Evolutionary conservation across 495 filamentous ascomycete species (phyloP), one percentile per base, ranked within the genome.

Genomic region (Penicillium manginii): DNA sequence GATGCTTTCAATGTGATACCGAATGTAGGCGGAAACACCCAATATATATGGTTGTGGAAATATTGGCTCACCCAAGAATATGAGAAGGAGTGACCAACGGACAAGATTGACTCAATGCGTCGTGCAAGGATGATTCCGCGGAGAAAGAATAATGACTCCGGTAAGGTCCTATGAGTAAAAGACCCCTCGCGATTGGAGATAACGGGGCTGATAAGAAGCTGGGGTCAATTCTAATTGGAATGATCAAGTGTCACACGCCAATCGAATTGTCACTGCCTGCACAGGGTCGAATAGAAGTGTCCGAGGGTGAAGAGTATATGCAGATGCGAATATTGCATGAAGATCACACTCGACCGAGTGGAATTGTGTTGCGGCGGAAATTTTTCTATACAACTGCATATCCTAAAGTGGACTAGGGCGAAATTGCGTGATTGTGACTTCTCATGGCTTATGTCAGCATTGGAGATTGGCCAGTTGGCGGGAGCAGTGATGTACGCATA

Each of bases 131-230:
- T 59, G 61, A 17, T 57, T 74, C 69, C 71, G 71, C 71, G 71
- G 71, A 72, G 67, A 71, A 60, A 56, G 48, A 55, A 51, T 46
- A 57, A 52, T 39, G 59, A 60, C 52, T 63, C 52, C 52, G 64
- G 29, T 62, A n/a, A n/a, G n/a, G n/a, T n/a, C n/a, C n/a, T n/a
- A 15, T 70, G 67, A 62, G 62, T 66, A 66, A 70, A 58, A 59
- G 62, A 43, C 22, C 52, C 45, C 54, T 63, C 54, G 40, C 59
- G 57, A 65, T 70, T 61, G 64, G 61, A 57, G 64, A 70, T 69
- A 67, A 65, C 19, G 45, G 43, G 19, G 19, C 58, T 55, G 67
- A 70, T 70, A 70, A 67, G 64, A 54, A 42, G 26, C 33, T 14
- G 43, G 21, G 45, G 45, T 47, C 15, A 22, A 46, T 26, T 31